Evolutionary conservation across 768 basidiomycete species (phyloP).

Genomic region (Multifurca ochricompacta): DNA sequence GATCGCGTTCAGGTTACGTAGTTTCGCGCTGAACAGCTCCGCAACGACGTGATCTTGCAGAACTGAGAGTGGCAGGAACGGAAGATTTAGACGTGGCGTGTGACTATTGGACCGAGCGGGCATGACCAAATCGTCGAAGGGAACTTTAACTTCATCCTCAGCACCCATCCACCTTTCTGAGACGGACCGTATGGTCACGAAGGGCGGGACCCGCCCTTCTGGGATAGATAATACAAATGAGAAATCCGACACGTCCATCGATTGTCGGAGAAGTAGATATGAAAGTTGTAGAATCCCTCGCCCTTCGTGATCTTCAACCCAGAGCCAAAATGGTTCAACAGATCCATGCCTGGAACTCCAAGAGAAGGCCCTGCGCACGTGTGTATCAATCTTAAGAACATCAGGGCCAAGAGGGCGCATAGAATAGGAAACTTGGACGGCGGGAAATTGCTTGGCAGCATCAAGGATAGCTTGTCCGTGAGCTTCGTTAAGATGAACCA

Average conservation of each 20-base stretch:
- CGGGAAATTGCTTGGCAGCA: slow-evolving; percentile 82
- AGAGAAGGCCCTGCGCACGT: slow-evolving; percentile 57
- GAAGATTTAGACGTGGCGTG: slow-evolving; percentile 61
- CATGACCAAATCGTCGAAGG: slow-evolving; percentile 68
- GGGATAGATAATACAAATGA: slow-evolving; percentile 80
- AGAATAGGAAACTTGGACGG: slow-evolving; percentile 51
- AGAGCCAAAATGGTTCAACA: slow-evolving; percentile 88
- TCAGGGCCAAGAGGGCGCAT: slow-evolving; percentile 81
- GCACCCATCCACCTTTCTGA: slow-evolving; percentile 94
- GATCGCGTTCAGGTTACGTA: slow-evolving; percentile 67
- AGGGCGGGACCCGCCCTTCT: slow-evolving; percentile 47
- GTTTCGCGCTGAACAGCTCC: slow-evolving; percentile 36
- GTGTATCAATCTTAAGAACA: slow-evolving; percentile 68
- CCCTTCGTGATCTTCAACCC: slow-evolving; percentile 87
- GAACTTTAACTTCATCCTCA: slow-evolving; percentile 60
- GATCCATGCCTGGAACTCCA: slow-evolving; percentile 78
- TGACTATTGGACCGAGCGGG: slow-evolving; percentile 51
- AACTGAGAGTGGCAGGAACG: slow-evolving; percentile 56
- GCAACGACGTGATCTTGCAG: slow-evolving; percentile 42
- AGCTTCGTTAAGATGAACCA: slow-evolving; percentile 78
- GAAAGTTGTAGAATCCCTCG: slow-evolving; percentile 74
- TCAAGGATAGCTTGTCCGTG: slow-evolving; percentile 74
- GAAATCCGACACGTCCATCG: slow-evolving; percentile 49
- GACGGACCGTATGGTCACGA: slow-evolving; percentile 65
- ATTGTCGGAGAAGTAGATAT: slow-evolving; percentile 62